Evolutionary conservation across 164 flowering plant species (phyloP).

Genomic region (grape (Vitis vinifera)): DNA sequence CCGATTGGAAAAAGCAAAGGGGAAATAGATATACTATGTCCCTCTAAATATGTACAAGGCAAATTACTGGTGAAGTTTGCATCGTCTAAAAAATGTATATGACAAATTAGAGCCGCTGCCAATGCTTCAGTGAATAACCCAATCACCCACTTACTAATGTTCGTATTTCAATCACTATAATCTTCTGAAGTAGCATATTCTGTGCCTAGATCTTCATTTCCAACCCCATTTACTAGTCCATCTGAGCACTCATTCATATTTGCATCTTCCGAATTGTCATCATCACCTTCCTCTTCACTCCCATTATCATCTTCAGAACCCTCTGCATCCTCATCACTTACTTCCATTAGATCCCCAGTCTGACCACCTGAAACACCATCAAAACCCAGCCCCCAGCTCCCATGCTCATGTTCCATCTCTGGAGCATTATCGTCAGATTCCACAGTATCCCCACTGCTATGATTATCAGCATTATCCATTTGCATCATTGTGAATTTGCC

Average conservation of each 20-base stretch:
- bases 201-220: slow-evolving; percentile 34
- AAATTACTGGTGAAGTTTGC: too few relatives aligned
- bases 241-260: slow-evolving; percentile 34
- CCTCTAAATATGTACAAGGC: too few relatives aligned
- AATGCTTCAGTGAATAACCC: too few relatives aligned
- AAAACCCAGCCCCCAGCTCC: slow-evolving; percentile 32
- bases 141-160: too few relatives aligned
- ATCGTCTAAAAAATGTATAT: too few relatives aligned
- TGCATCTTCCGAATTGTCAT: slow-evolving; percentile 26
- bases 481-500: slow-evolving; percentile 26
- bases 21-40: too few relatives aligned
- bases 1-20: too few relatives aligned
- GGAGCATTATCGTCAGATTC: slow-evolving; percentile 59
- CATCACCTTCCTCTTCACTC: slow-evolving; percentile 21
- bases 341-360: slow-evolving; percentile 33
- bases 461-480: slow-evolving; percentile 26
- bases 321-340: slow-evolving; percentile 55
- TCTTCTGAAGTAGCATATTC: slow-evolving; percentile 51
- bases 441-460: slow-evolving; percentile 44
- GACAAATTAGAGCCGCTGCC: too few relatives aligned
- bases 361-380: slow-evolving; percentile 21
- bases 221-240: slow-evolving; percentile 23
- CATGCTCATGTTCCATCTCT: slow-evolving; percentile 45
- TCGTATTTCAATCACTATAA: slow-evolving; percentile 42
- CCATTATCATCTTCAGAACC: slow-evolving; percentile 30